Base-by-base conservation (phyloP, 331 rosid genomes). In the Quercus tomentella region DNA sequence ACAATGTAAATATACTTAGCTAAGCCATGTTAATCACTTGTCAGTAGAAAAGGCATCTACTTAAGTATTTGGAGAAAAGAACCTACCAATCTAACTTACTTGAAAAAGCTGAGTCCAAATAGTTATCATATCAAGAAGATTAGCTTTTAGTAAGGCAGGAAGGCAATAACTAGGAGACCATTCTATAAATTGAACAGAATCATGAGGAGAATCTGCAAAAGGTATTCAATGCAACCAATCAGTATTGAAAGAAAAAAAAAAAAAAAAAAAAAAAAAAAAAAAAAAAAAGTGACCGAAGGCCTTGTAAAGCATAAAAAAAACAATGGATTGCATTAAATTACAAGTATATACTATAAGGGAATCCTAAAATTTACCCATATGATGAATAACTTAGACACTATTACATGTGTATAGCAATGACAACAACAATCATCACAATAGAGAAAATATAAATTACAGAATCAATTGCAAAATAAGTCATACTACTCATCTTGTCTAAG, bases 101-200 rank as follows among this genome's bases (percentile, higher is more conserved):
- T 92, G 97, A 84, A 94, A 91, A 58, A 92, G 91, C 69, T 94
- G 98, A 84, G 96, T 94, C 97, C 98, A 91, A 78, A 94, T 87
- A n/a, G 97, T 94, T 76, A 90, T 82, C 87, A 97, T 92, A 82
- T 97, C 98, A 77, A 90, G 97, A 81, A 92, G 92, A 86, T 94
- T 94, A 28, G 97, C 93, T 31, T 92, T 89, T 77, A 92, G 84
- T 78, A 94, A 84, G 62, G 91, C 93, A 86, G 87, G 91, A 5
- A 92, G 90, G 79, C 94, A 92, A 56, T 92, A 92, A 23, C 89
- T 84, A 58, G 97, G 98, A 55, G 98, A 94, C 97, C 98, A 92
- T 78, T 94, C 97, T 81, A 94, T 92, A 84, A 92, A 92, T 80
- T 94, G 97, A 75, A 91, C 91, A 66, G 97, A 91, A 82, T 94